phyloP scores from a whole-genome alignment of 1,284 basidiomycete genomes.

The Trametes polyzona region DNA sequence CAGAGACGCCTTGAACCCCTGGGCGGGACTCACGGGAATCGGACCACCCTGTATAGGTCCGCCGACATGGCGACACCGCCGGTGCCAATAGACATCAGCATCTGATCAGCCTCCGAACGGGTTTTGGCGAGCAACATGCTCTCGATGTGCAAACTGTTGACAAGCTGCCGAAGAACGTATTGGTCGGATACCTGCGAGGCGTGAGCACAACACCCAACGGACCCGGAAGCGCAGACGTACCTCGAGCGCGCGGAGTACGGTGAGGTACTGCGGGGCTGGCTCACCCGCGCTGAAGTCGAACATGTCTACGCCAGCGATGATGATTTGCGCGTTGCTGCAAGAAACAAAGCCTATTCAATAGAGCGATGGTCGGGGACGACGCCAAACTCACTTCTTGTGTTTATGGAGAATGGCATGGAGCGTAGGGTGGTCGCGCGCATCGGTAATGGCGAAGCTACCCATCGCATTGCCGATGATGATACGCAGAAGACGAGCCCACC shows the following conservation, averaged over 20 bases:
- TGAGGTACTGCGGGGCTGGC: conserved; percentile 61
- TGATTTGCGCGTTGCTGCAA: conserved; percentile 52
- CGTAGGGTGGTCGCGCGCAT: conserved; percentile 66
- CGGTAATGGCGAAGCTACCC: conserved; percentile 79
- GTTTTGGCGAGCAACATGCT: conserved; percentile 64
- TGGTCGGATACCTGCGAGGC: conserved; percentile 68
- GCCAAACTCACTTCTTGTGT: conserved; percentile 57
- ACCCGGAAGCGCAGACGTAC: conserved; percentile 47
- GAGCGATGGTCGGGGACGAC: background rate
- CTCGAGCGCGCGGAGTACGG: conserved; percentile 84
- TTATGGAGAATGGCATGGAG: conserved; percentile 66
- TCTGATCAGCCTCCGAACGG: conserved; percentile 62
- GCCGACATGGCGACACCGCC: conserved; percentile 63
- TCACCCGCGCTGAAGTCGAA: conserved; percentile 80
- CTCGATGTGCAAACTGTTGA: conserved; percentile 80
- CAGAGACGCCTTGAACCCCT: background rate
- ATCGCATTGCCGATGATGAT: conserved; percentile 66
- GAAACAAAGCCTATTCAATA: background rate
- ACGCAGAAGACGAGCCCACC: conserved; percentile 74
- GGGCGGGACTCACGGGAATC: conserved; percentile 56
- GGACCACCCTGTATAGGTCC: conserved; percentile 62
- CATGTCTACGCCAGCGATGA: conserved; percentile 70
- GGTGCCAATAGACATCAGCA: conserved; percentile 48
- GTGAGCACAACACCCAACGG: background rate
- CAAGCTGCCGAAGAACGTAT: conserved; percentile 80